Base-by-base conservation (phyloP, 768 basidiomycete species). In the Lentinula aciculospora region DNA sequence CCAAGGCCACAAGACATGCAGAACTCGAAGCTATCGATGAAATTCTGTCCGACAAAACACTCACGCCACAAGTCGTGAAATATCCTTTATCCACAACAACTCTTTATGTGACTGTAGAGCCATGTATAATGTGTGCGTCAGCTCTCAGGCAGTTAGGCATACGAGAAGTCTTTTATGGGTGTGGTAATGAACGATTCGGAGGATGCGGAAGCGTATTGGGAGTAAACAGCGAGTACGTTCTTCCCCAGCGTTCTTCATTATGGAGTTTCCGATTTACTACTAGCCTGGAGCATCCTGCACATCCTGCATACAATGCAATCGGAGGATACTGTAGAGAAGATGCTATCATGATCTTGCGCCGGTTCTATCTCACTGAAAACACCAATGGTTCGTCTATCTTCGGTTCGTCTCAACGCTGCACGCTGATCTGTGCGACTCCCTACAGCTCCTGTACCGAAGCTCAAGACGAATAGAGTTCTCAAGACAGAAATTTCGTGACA, bases 121-220 rank as follows among this genome's bases (percentile, higher is more conserved):
- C 96, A 0, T 99, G 97, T 72, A 94, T 98, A 69, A 98, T 98
- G 97, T 99, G 97, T 63, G 93, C 94, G 12, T 94, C 92, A 23
- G 97, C 96, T 10, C 80, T 99, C 32, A 82, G 96, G 55, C 97
- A 98, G 72, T 72, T 96, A 61, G 95, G 95, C 15, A 92, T 99
- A 64, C 85, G 84, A 58, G 80, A 88, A 62, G 96, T 98, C 5
- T 89, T 84, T 60, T 98, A 92, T 68, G 97, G 97, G 1, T 96
- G 94, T 69, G 89, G 82, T 21, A 99, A 99, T 69, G 96, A 97
- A 61, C 81, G 94, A 59, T 98, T 99, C 63, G 96, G 97, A 8
- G 97, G 97, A 3, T 96, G 94, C 70, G 96, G 92, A 40, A 95
- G 94, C 64, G 95, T 99, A 5, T 74, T 97, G 47, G 86, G 89